A percentile compares a stretch with the other conserved stretches of the same genome.
Evolutionary conservation across 164 flowering plant species (phyloP).

Genomic region (Vitis rotundifolia): DNA sequence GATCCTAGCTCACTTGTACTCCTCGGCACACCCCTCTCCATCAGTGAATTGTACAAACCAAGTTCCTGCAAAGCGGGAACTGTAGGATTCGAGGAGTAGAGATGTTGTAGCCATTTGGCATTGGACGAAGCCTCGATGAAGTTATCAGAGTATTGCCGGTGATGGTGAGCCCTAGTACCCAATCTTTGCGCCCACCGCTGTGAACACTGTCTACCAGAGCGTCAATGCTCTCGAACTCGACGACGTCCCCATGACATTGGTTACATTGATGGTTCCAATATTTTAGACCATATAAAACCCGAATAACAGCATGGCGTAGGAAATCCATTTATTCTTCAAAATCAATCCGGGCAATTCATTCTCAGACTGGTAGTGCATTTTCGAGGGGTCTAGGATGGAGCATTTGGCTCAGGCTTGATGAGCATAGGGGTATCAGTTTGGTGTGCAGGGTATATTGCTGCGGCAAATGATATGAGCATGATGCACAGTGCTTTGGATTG

Average conservation of each 20-base stretch:
- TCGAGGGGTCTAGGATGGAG: constrained; percentile 34
- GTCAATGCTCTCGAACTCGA: constrained; percentile 91
- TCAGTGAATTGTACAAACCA: constrained; percentile 19
- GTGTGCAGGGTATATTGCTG: constrained; percentile 54
- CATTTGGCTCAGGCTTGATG: constrained; percentile 59
- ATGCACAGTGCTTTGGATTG: constrained; percentile 83
- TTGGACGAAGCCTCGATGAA: constrained; percentile 22
- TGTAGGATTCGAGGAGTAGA: constrained; percentile 3
- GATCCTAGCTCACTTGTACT: constrained; percentile 1
- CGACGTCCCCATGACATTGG: constrained; percentile 97
- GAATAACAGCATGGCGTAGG: constrained; percentile 67
- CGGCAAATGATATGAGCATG: constrained; percentile 78
- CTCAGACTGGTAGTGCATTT: background rate
- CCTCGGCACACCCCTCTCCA: constrained; percentile 18
- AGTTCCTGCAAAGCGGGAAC: constrained; percentile 1
- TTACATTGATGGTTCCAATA: constrained; percentile 95
- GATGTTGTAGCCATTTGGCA: constrained; percentile 26
- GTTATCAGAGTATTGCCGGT: constrained; percentile 40
- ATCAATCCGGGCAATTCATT: constrained; percentile 36
- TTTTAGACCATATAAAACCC: constrained; percentile 99
- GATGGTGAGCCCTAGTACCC: constrained; percentile 32
- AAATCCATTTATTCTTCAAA: constrained; percentile 59
- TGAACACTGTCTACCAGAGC: constrained; percentile 81
- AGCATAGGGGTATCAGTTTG: constrained; percentile 39
- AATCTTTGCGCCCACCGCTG: constrained; percentile 47